Percentiles rank a stretch among this genome's conserved stretches.
Conservation (phyloP, 345 rosid genomes). For the Salix koriyanagi region DNA sequence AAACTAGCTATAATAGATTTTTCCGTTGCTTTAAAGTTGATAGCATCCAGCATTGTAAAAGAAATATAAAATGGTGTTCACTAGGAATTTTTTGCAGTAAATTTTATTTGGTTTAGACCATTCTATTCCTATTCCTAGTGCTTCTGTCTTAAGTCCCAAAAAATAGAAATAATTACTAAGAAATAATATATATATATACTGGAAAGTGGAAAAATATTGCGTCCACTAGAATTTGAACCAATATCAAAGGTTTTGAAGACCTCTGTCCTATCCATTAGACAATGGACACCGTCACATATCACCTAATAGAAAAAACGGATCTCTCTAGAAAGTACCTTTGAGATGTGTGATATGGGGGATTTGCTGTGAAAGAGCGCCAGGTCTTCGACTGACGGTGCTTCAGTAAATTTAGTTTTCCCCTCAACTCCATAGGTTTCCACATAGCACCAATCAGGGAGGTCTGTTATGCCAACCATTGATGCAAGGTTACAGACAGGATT, state of each 20-base stretch:
- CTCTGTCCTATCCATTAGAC: too few relatives aligned
- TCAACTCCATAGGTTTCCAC: slow-evolving; percentile 56
- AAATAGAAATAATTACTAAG: too few relatives aligned
- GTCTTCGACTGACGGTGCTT: slow-evolving; percentile 71
- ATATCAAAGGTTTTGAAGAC: too few relatives aligned
- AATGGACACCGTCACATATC: too few relatives aligned
- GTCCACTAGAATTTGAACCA: too few relatives aligned
- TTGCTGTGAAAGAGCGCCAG: slow-evolving; percentile 57
- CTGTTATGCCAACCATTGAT: slow-evolving; percentile 74
- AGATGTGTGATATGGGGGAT: slow-evolving; percentile 79
- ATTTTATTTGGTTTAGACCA: background rate
- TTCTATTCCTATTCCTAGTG: background rate
- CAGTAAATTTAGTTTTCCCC: slow-evolving; percentile 57
- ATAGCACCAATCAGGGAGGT: slow-evolving; percentile 93
- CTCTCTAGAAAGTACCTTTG: slow-evolving; percentile 49
- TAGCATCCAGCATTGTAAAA: background rate
- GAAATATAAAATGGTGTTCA: background rate
- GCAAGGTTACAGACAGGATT: slow-evolving; percentile 84
- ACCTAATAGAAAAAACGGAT: background rate
- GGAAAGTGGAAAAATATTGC: too few relatives aligned
- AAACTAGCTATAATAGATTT: background rate
- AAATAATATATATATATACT: too few relatives aligned
- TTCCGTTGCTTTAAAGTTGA: background rate
- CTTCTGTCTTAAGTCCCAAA: background rate
- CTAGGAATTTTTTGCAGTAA: background rate